A percentile compares a stretch with the other conserved stretches of the same genome.
These are phyloP conservation scores for Pachysandra terminalis DNA, from an alignment of 164 flowering plant genomes.

Conservation along the genomic window DNA sequence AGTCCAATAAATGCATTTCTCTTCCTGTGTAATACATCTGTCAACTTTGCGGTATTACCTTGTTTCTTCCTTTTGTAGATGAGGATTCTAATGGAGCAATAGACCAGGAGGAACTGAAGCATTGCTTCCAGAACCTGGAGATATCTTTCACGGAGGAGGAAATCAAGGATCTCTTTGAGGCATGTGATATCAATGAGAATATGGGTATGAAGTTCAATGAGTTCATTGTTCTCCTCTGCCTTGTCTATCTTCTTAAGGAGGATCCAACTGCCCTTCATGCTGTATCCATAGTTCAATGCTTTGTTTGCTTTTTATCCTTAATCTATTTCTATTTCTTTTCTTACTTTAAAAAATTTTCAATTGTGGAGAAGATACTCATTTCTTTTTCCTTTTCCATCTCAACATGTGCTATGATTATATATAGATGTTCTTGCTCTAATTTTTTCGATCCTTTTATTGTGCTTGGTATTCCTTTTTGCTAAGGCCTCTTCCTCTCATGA, in stretches of 20 bases:
- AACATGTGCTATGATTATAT: too few relatives aligned
- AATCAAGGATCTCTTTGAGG: conserved; percentile 71
- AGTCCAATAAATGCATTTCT: not conserved
- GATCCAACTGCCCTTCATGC: conserved; percentile 43
- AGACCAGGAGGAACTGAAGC: conserved; percentile 77
- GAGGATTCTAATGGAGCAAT: conserved; percentile 81
- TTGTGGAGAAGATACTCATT: too few relatives aligned
- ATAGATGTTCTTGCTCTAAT: too few relatives aligned
- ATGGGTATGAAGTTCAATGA: conserved; percentile 86
- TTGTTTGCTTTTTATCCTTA: not conserved
- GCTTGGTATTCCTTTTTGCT: too few relatives aligned
- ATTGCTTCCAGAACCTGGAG: conserved; percentile 68
- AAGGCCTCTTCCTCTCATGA: too few relatives aligned
- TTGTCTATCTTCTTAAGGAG: conserved; percentile 86
- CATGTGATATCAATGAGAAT: conserved; percentile 76
- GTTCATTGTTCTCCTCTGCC: conserved; percentile 93
- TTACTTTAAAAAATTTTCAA: not conserved
- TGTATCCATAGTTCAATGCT: conserved; percentile 45
- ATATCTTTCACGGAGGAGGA: conserved; percentile 73
- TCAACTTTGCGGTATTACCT: not conserved
- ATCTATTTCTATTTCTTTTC: not conserved
- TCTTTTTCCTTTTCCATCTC: too few relatives aligned
- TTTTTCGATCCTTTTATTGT: too few relatives aligned
- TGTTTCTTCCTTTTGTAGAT: conserved; percentile 37
- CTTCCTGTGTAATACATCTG: not conserved